Base-by-base conservation (phyloP, 1,284 basidiomycete genomes). In the Mycosarcoma mackinlayi region DNA sequence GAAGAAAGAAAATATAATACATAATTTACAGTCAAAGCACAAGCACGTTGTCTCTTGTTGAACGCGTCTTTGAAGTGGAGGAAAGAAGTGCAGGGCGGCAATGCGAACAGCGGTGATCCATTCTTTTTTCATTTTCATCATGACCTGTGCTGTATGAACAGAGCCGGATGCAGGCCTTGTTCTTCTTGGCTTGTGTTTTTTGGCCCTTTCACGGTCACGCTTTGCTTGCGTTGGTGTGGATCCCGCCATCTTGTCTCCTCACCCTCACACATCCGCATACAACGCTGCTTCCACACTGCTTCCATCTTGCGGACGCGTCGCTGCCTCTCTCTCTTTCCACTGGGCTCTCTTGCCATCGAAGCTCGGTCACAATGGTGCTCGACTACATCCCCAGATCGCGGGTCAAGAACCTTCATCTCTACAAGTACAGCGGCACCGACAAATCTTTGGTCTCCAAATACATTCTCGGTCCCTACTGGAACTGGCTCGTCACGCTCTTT, bases 401-500 rank as follows among this genome's bases (percentile, higher is more conserved):
- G 60, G 83, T 86, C 27, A 74, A 78, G 16, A 84, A 85, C 23
- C 81, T 88, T 42, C 84, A 86, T 76, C 80, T 85, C 67, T 88
- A 88, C 85, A 87, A 87, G 75, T 88, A 88, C 77, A 85, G 85
- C 31, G 85, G 85, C 13, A 83, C 85, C 19, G 87, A 88, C 81
- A 85, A 87, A 76, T 86, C 83, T 6, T 83, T 86, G 39, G 79
- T 83, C 3, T 92, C 92, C 38, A 87, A 88, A 82, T 91, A 92
- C 84, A 85, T 97, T 31, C 87, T 98, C 57, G 89, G 89, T 50
- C 93, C 92, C 1, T 98, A 91, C 85, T 98, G 95, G 95, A 94
- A 87, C 65, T 91, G 91, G 90, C 89, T 98, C 69, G 92, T 98
- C 47, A 92, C 89, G 14, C 86, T 94, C 31, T 96, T 94, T 88